Evolutionary conservation across 208 protist species (phyloP).

Genomic region (Borovskyia barvae): DNA sequence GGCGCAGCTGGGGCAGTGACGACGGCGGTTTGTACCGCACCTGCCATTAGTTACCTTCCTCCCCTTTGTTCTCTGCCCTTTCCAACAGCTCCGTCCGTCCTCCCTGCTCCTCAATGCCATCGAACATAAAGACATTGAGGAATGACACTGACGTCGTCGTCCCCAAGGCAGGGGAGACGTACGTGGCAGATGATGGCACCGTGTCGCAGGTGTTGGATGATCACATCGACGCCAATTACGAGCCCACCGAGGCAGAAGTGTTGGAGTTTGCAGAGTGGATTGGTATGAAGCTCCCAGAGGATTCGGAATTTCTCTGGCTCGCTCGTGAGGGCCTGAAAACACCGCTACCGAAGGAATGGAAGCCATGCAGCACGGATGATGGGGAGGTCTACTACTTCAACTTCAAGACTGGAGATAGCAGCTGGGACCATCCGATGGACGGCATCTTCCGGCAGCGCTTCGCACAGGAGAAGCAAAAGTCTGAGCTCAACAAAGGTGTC

Average conservation of each 20-base stretch:
- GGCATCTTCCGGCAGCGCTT: constrained; percentile 81
- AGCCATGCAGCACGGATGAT: constrained; percentile 89
- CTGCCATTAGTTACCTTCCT: no score
- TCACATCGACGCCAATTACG: constrained; percentile 80
- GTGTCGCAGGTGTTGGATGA: constrained; percentile 90
- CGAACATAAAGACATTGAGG: constrained; percentile 13
- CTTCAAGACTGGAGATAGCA: constrained; percentile 92
- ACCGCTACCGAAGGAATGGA: constrained; percentile 94
- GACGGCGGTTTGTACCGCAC: no score
- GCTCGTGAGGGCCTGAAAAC: constrained; percentile 92
- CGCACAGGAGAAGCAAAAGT: constrained; percentile 66
- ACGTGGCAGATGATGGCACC: constrained; percentile 77
- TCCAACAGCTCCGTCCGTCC: no score
- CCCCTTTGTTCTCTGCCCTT: no score
- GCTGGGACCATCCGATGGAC: constrained; percentile 96
- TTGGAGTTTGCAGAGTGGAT: constrained; percentile 91
- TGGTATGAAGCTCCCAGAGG: constrained; percentile 90
- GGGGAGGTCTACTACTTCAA: constrained; percentile 97
- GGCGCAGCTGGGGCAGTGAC: no score
- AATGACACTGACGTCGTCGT: constrained; percentile 37
- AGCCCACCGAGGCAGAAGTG: constrained; percentile 91
- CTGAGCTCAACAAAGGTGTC: neutral
- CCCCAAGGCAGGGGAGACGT: constrained; percentile 67
- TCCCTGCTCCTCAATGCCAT: no score
- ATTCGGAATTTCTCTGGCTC: constrained; percentile 90